phyloP scores from a whole-genome alignment of 2,329 filamentous ascomycete genomes.

The Trematosphaeria pertusa region DNA sequence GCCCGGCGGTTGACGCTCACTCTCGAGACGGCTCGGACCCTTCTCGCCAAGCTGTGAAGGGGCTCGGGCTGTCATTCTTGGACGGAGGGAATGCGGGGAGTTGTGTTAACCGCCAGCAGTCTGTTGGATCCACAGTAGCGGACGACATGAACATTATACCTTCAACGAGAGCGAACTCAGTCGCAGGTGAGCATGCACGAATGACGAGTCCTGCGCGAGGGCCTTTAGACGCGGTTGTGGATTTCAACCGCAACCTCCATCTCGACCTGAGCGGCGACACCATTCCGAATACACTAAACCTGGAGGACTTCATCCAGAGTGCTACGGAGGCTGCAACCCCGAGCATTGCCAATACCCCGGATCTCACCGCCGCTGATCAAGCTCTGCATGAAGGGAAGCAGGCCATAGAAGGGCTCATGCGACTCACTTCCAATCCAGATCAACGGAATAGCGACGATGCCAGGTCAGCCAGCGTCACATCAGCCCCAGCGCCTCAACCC shows the following conservation, averaged over 20 bases:
- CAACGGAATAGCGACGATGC: constrained; percentile 20
- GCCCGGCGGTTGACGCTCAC: constrained; percentile 31
- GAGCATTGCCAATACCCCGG: constrained; percentile 52
- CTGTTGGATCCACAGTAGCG: constrained; percentile 39
- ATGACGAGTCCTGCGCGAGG: constrained; percentile 25
- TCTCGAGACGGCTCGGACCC: constrained; percentile 28
- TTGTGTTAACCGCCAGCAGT: constrained; percentile 34
- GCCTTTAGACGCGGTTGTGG: constrained; percentile 32
- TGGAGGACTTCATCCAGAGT: constrained; percentile 52
- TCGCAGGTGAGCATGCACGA: constrained; percentile 20
- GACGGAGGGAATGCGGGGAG: constrained; percentile 29
- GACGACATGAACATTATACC: constrained; percentile 29
- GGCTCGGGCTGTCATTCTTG: constrained; percentile 44
- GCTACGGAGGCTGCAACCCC: constrained; percentile 58
- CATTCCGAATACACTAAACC: constrained; percentile 45
- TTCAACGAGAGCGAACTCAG: constrained; percentile 28
- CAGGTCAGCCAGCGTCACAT: constrained; percentile 24
- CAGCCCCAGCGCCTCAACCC: constrained; percentile 28
- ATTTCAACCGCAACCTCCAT: constrained; percentile 41
- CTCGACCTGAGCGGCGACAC: constrained; percentile 43
- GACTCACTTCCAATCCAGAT: constrained; percentile 31
- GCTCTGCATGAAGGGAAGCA: constrained; percentile 45
- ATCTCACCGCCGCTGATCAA: constrained; percentile 43
- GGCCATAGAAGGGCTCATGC: constrained; percentile 38
- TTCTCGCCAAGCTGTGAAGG: constrained; percentile 31